These are phyloP conservation scores for Pleurotus sapidus DNA, from an alignment of 768 basidiomycete genomes.

Conservation along the genomic window DNA sequence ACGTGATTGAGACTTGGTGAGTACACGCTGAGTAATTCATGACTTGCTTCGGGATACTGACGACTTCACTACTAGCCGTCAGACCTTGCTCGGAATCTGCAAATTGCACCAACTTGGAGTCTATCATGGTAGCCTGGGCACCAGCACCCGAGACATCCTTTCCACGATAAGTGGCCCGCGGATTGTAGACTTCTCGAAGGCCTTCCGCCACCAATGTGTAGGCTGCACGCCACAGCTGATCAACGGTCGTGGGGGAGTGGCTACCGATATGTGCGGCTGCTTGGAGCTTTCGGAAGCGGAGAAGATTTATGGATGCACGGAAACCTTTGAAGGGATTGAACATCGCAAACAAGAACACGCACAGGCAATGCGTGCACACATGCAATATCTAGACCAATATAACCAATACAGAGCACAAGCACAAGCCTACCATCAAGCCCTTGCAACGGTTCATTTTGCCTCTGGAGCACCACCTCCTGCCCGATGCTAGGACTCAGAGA, in stretches of 20 bases:
- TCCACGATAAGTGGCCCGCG: slow-evolving; percentile 1
- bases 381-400: background rate
- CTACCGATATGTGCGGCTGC: background rate
- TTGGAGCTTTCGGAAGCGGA: slow-evolving; percentile 3
- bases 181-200: slow-evolving; percentile 6
- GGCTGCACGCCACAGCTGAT: slow-evolving; percentile 1
- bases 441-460: background rate
- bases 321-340: slow-evolving; percentile 2
- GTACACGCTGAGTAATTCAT: background rate
- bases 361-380: background rate
- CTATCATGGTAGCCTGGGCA: background rate
- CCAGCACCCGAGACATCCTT: background rate
- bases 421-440: background rate
- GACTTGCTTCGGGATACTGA: background rate
- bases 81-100: background rate
- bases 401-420: background rate
- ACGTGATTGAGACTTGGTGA: slow-evolving; percentile 1
- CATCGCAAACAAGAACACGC: slow-evolving; percentile 1
- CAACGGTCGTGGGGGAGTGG: background rate
- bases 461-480: no score
- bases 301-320: slow-evolving; percentile 5
- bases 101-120: background rate
- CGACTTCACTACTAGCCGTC: background rate
- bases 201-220: slow-evolving; percentile 1
- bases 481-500: no score